Evolutionary conservation across 441 rosid species (phyloP).

Genomic region (Hura crepitans): DNA sequence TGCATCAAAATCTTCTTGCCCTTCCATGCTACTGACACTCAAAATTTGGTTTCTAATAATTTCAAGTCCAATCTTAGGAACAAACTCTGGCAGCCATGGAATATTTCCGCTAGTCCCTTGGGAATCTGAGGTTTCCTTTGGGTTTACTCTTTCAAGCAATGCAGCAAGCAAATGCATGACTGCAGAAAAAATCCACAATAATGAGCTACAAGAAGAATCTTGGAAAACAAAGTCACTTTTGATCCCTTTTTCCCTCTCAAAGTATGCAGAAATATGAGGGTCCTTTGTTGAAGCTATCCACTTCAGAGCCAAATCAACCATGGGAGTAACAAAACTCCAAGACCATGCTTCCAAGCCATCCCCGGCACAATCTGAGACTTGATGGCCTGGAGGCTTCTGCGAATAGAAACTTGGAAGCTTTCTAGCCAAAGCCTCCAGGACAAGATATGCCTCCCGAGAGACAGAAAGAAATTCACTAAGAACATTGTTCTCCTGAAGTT

Average conservation of each 20-base stretch:
- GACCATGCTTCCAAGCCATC: conserved; percentile 53
- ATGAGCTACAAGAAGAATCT: conserved; percentile 36
- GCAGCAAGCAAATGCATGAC: conserved; percentile 59
- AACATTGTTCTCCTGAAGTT: conserved; percentile 50
- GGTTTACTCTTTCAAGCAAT: conserved; percentile 62
- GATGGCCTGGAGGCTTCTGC: conserved; percentile 29
- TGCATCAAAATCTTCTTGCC: conserved; percentile 34
- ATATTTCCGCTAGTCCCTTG: conserved; percentile 34
- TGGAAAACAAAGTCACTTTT: conserved; percentile 25
- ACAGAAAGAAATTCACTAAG: conserved; percentile 59
- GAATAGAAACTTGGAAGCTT: conserved; percentile 64
- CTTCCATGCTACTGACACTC: conserved; percentile 23
- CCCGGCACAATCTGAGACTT: conserved; percentile 22
- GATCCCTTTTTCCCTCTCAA: conserved; percentile 35
- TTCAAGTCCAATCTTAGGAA: conserved; percentile 74
- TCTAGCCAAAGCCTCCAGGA: conserved; percentile 68
- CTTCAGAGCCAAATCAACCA: conserved; percentile 69
- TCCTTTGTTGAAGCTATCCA: conserved; percentile 48
- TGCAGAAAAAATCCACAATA: conserved; percentile 67
- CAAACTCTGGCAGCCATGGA: conserved; percentile 86
- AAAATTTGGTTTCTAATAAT: conserved; percentile 56
- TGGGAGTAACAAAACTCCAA: conserved; percentile 73
- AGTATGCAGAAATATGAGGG: conserved; percentile 35
- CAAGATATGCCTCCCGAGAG: conserved; percentile 63
- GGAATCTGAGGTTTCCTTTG: conserved; percentile 28